Percentiles rank a stretch among this genome's conserved stretches.
Conservation (phyloP, 192 early-diverging fungal species). For the Oehlia diaphana region DNA sequence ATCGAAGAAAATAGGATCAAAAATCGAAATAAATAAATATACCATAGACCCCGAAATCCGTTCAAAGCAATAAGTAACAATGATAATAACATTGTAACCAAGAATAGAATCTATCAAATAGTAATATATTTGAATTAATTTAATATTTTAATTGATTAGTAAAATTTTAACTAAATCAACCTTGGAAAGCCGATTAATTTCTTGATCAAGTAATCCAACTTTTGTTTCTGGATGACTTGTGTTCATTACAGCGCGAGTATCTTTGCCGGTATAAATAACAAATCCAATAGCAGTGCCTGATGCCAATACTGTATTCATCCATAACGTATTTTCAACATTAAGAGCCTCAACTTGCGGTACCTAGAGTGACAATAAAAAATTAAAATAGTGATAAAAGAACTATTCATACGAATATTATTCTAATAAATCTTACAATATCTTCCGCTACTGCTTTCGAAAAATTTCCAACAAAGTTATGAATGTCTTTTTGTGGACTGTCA, state of each 20-base stretch:
- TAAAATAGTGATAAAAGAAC: not conserved
- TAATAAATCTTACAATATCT: constrained; percentile 15
- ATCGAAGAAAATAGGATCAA: constrained; percentile 94
- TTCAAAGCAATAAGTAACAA: constrained; percentile 86
- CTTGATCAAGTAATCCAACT: constrained; percentile 84
- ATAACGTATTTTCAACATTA: constrained; percentile 87
- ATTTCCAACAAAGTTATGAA: constrained; percentile 87
- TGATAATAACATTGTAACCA: constrained; percentile 80
- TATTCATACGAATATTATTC: not conserved
- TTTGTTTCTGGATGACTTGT: constrained; percentile 91
- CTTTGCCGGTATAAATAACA: constrained; percentile 88
- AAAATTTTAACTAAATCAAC: constrained; percentile 32
- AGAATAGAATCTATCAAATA: constrained; percentile 70
- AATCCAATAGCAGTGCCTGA: constrained; percentile 86
- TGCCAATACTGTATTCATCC: constrained; percentile 94
- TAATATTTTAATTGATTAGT: not conserved
- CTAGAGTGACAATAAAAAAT: constrained; percentile 12
- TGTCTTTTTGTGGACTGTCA: constrained; percentile 90
- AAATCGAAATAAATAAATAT: constrained; percentile 89
- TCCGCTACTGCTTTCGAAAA: constrained; percentile 48
- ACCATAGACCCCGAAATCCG: constrained; percentile 89
- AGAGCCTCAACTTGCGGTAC: constrained; percentile 64
- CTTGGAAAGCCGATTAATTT: constrained; percentile 92
- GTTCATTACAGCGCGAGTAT: constrained; percentile 96
- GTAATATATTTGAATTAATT: not conserved